Conservation (phyloP, 179 eudicot species). For the Dionaea muscipula region DNA sequence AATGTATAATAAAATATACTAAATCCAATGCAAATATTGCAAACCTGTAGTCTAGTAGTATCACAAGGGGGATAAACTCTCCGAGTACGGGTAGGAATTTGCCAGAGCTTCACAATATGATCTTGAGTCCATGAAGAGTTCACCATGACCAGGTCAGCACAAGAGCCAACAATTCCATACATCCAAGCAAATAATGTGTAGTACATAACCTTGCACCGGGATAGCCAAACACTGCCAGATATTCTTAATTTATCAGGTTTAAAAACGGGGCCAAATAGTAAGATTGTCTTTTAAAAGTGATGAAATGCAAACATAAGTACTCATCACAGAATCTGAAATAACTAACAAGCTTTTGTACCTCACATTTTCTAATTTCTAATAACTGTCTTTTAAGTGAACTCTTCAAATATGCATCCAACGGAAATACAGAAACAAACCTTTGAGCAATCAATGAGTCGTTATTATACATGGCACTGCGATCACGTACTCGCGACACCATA, state of each 20-base stretch:
- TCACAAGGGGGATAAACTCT: conserved; percentile 96
- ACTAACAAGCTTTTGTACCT: too few species aligned
- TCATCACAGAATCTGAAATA: too few species aligned
- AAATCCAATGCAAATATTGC: conserved; percentile 2
- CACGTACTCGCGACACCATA: conserved; percentile 80
- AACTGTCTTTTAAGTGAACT: background rate
- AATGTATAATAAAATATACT: too few species aligned
- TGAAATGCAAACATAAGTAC: too few species aligned
- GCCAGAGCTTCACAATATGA: conserved; percentile 83
- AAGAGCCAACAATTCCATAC: conserved; percentile 88
- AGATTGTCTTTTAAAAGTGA: too few species aligned
- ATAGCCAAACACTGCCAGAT: conserved; percentile 56
- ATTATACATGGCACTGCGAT: conserved; percentile 74
- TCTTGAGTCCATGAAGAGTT: conserved; percentile 91
- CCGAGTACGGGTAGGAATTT: conserved; percentile 50
- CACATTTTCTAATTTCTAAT: too few species aligned
- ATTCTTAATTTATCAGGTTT: conserved; percentile 7
- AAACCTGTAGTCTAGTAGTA: conserved; percentile 83
- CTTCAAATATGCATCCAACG: background rate
- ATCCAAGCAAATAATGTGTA: conserved; percentile 69
- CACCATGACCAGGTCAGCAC: conserved; percentile 81
- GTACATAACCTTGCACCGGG: conserved; percentile 68
- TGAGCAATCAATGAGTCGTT: conserved; percentile 59
- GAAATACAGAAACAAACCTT: conserved; percentile 37
- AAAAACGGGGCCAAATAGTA: too few species aligned